These are phyloP conservation scores for Coffea humblotiana DNA, from an alignment of 305 asterid genomes.

Conservation along the genomic window DNA sequence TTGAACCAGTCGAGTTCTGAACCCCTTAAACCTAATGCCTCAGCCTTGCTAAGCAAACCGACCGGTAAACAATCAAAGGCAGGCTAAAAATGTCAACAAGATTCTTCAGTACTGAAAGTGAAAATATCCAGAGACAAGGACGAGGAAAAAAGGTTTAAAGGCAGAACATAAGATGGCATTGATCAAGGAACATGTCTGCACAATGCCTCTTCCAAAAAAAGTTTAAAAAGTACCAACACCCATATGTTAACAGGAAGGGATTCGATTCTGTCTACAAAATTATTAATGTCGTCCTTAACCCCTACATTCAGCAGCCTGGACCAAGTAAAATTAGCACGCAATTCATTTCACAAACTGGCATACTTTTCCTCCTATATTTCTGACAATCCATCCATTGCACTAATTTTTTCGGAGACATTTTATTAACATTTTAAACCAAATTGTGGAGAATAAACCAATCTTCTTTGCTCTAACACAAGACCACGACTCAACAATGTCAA, in stretches of 20 bases:
- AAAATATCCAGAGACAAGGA: background rate
- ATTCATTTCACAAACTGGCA: background rate
- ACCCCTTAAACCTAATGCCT: background rate
- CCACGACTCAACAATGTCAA: too few species aligned
- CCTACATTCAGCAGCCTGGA: background rate
- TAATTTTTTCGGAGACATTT: too few species aligned
- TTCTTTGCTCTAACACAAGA: too few species aligned
- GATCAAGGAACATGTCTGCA: background rate
- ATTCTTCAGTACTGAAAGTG: background rate
- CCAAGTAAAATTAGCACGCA: background rate
- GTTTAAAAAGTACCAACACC: background rate
- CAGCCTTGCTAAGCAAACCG: background rate
- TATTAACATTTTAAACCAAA: too few species aligned
- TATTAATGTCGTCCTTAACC: too few species aligned
- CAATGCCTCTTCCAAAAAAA: background rate
- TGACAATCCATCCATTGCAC: background rate
- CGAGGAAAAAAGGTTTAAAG: background rate
- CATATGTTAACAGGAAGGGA: too few species aligned
- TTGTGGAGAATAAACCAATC: too few species aligned
- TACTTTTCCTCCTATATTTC: background rate
- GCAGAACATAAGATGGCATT: background rate
- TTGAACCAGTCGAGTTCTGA: too few species aligned
- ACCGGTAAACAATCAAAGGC: background rate
- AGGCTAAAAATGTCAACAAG: background rate
- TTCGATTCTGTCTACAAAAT: too few species aligned